Percentiles rank a stretch among this genome's conserved stretches.
Evolutionary conservation across 2,329 filamentous ascomycete genomes (phyloP).

Genomic region (Cordyceps cateniannulata): DNA sequence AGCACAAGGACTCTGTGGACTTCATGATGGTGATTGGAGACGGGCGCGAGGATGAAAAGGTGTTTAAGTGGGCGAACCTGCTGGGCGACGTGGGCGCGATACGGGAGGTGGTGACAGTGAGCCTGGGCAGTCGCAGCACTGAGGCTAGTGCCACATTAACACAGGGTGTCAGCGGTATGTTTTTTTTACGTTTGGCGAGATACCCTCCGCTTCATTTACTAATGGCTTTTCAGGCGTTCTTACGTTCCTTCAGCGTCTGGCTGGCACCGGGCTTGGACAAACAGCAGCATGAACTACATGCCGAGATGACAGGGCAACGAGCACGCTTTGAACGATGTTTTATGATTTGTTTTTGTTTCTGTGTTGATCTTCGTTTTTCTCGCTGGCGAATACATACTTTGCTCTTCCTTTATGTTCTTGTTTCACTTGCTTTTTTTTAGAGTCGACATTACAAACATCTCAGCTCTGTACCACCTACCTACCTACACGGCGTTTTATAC

Average conservation of each 20-base stretch:
- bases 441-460: background rate
- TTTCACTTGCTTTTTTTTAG: conserved; percentile 3
- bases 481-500: background rate
- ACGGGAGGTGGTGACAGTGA: conserved; percentile 74
- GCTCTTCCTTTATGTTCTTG: conserved; percentile 1
- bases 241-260: conserved; percentile 21
- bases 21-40: conserved; percentile 89
- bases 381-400: background rate
- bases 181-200: background rate
- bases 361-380: background rate
- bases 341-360: background rate
- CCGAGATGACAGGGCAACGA: background rate
- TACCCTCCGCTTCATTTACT: background rate
- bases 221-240: conserved; percentile 17
- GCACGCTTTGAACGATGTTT: background rate
- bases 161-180: conserved; percentile 83
- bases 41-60: conserved; percentile 85
- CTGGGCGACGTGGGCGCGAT: conserved; percentile 54
- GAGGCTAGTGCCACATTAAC: conserved; percentile 80
- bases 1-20: conserved; percentile 51
- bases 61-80: conserved; percentile 90
- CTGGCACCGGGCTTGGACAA: conserved; percentile 17
- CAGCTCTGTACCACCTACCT: background rate
- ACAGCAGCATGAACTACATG: background rate
- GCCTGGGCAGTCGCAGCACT: conserved; percentile 79